These are phyloP conservation scores for Whalleya microplaca DNA, from an alignment of 2,329 filamentous ascomycete genomes.

Conservation along the genomic window DNA sequence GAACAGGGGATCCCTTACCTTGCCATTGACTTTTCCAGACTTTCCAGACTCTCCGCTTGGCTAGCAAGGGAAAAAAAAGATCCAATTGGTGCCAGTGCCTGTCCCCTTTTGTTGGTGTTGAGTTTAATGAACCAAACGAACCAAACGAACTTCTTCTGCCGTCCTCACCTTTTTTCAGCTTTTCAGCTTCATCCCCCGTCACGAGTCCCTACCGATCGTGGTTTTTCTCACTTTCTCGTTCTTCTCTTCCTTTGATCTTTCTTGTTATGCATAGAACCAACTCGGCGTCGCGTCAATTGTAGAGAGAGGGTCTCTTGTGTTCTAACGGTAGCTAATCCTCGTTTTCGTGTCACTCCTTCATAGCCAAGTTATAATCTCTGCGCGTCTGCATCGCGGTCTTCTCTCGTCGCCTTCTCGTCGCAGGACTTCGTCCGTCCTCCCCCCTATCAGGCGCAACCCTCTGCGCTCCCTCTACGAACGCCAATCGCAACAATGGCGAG, in stretches of 20 bases:
- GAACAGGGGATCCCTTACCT: slow-evolving; percentile 17
- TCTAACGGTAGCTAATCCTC: too few relatives aligned
- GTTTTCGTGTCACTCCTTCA: slow-evolving; percentile 55
- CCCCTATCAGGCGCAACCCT: slow-evolving; percentile 1
- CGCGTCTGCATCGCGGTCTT: neutral
- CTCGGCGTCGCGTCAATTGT: neutral
- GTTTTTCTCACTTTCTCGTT: slow-evolving; percentile 29
- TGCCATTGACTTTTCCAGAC: slow-evolving; percentile 6
- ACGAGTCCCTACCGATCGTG: slow-evolving; percentile 27
- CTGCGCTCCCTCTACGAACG: neutral
- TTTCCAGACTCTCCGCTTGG: too few relatives aligned
- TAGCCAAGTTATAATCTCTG: slow-evolving; percentile 35
- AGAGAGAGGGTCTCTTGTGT: neutral
- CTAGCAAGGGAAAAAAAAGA: slow-evolving; percentile 9
- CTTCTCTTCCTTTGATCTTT: slow-evolving; percentile 31
- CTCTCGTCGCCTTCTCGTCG: too few relatives aligned
- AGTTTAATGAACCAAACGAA: slow-evolving; percentile 28
- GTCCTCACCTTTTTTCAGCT: slow-evolving; percentile 24
- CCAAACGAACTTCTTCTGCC: too few relatives aligned
- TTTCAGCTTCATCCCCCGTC: slow-evolving; percentile 15
- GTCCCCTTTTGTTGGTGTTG: slow-evolving; percentile 29
- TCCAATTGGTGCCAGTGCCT: slow-evolving; percentile 13
- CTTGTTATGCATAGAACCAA: neutral
- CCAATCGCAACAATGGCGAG: slow-evolving; percentile 29
- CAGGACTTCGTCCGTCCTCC: neutral